Percentiles rank a stretch among this genome's conserved stretches.
phyloP scores from a whole-genome alignment of 805 yeast genomes.

The Metschnikowia matae region DNA sequence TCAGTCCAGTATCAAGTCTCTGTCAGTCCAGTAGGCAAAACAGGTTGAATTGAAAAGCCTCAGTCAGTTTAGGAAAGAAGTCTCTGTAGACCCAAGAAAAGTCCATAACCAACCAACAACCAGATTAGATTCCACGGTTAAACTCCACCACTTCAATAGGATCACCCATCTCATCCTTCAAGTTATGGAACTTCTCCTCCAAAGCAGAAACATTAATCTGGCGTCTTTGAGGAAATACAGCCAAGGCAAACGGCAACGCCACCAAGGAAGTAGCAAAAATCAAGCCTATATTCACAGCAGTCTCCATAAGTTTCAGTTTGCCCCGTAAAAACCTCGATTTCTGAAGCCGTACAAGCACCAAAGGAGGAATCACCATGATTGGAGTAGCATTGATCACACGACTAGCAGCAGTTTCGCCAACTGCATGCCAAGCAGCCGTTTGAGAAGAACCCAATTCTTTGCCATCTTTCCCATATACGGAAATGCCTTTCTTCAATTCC shows the following conservation, averaged over 20 bases:
- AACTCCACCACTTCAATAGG: conserved; percentile 64
- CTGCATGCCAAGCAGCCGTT: conserved; percentile 87
- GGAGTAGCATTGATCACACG: conserved; percentile 97
- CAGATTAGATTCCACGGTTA: conserved; percentile 85
- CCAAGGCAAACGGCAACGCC: conserved; percentile 92
- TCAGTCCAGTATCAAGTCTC: no score
- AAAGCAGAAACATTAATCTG: conserved; percentile 52
- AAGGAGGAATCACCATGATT: conserved; percentile 93
- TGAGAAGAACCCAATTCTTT: conserved; percentile 66
- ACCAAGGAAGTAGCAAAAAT: conserved; percentile 81
- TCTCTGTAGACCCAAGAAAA: background rate
- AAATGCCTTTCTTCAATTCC: conserved; percentile 82
- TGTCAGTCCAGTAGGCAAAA: no score
- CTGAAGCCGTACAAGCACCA: conserved; percentile 75
- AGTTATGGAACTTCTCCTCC: conserved; percentile 59
- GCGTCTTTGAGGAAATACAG: conserved; percentile 90
- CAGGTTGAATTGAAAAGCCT: no score
- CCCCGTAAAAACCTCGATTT: conserved; percentile 58
- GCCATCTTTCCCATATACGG: conserved; percentile 61
- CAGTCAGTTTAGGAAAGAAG: background rate
- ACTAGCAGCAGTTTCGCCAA: conserved; percentile 94
- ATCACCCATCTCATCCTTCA: conserved; percentile 60
- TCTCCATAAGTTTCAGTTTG: conserved; percentile 61
- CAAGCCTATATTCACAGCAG: conserved; percentile 75
- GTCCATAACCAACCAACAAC: background rate